Evolutionary conservation across 371 early-diverging fungal species (phyloP), one percentile per base, ranked within the genome.

Genomic region (Funneliformis caledonium): DNA sequence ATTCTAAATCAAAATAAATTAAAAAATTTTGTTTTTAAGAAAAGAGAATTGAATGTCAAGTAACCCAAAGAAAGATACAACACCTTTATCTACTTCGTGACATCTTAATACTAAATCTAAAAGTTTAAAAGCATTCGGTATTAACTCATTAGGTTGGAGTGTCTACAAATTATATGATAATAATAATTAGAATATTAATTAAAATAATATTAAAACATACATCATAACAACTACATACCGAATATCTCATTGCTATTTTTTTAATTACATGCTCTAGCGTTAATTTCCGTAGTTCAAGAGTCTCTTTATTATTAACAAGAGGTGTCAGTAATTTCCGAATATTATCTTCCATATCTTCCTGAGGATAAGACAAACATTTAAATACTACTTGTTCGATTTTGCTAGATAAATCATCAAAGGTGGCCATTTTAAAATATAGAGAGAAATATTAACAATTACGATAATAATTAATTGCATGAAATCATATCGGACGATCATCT

Each of bases 361-460:
- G 19, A 10, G 70, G 45, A 45, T 45, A 43, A 64, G 65, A 26
- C 9, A 69, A n/a, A 19, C 70, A 69, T 9, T 22, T 22, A 69
- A 22, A 43, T 37, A 69, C 70, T 42, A 43, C 70, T 47, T 69
- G 42, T 69, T 69, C 70, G 14, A 69, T 43, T n/a, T 45, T 69
- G 22, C 19, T 19, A 43, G 43, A 16, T 22, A 69, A 43, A 16
- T 22, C 45, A n/a, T 69, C 70, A n/a, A 69, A 69, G 10, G n/a
- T 69, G 6, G 67, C 11, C 67, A 65, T 64, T 60, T 7, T 60
- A 37, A 37, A 37, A 37, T 37, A 2, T 37, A 2, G 2, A 37
- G 2, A 37, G 1, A 37, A 2, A 37, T 37, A 37, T 1, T 2
- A 2, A 37, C n/a, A n/a, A 37, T 37, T 2, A 2, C 37, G 2